phyloP scores from a whole-genome alignment of 148 eudicot species.

The Cornus kousa region DNA sequence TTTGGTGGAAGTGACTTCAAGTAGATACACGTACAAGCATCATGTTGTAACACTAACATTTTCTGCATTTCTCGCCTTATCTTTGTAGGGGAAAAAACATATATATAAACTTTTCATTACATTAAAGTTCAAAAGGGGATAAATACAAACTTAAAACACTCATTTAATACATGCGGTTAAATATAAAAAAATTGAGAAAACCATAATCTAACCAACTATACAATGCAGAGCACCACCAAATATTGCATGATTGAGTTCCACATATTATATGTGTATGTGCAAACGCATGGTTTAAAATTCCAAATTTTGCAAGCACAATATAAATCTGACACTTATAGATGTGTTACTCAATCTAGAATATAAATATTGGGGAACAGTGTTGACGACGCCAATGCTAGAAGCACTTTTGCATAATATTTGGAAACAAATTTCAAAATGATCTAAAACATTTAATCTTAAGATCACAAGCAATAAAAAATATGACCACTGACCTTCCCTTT shows the following conservation, averaged over 20 bases:
- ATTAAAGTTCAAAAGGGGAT: constrained; percentile 1
- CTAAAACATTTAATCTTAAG: neutral
- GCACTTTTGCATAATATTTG: neutral
- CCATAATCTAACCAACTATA: neutral
- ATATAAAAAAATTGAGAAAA: neutral
- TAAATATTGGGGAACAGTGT: neutral
- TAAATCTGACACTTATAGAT: neutral
- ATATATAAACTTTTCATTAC: neutral
- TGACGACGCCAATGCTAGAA: neutral
- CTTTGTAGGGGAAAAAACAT: neutral
- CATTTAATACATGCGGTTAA: neutral
- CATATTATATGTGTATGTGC: neutral
- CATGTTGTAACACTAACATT: neutral
- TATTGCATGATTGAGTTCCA: neutral
- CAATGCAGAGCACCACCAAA: neutral
- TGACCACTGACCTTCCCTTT: constrained; percentile 69
- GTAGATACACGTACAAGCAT: no score
- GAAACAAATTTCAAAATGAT: neutral
- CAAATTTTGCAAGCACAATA: neutral
- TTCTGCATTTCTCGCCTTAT: neutral
- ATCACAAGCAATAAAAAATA: neutral
- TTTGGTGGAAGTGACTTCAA: neutral
- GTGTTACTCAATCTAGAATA: neutral
- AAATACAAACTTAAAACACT: neutral
- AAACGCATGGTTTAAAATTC: neutral